A percentile compares a stretch with the other conserved stretches of the same genome.
These are phyloP conservation scores for Escallonia rubra DNA, from an alignment of 129 eudicot species.

Conservation along the genomic window DNA sequence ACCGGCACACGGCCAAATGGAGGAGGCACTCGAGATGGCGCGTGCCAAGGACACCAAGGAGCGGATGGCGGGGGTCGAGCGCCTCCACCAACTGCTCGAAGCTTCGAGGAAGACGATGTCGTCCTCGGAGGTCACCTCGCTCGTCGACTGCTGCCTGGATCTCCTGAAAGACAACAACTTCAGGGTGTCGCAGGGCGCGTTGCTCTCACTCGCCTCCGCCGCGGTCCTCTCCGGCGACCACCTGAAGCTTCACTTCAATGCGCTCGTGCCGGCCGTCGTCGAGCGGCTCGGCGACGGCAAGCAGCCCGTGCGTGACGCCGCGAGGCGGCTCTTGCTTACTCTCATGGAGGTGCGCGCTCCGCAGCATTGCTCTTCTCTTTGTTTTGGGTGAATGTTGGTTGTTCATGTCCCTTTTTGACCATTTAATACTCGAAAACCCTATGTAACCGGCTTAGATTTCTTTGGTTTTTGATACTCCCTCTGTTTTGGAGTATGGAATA, in stretches of 20 bases:
- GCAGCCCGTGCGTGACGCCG: conserved; percentile 92
- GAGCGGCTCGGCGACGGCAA: conserved; percentile 79
- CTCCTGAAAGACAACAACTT: conserved; percentile 84
- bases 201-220: conserved; percentile 81
- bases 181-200: conserved; percentile 82
- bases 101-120: conserved; percentile 64
- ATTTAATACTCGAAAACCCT: too few relatives aligned
- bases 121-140: conserved; percentile 70
- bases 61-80: conserved; percentile 92
- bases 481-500: too few relatives aligned
- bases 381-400: too few relatives aligned
- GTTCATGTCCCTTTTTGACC: too few relatives aligned
- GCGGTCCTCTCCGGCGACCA: conserved; percentile 87
- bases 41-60: conserved; percentile 89
- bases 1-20: conserved; percentile 32
- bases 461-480: too few relatives aligned
- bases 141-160: conserved; percentile 77
- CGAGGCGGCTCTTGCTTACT: conserved; percentile 74
- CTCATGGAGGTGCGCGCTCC: conserved; percentile 71
- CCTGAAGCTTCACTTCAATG: conserved; percentile 78
- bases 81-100: conserved; percentile 82
- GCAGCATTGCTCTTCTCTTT: background rate
- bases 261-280: conserved; percentile 77
- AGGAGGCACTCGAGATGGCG: conserved; percentile 82
- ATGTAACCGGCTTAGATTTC: too few relatives aligned